These are phyloP conservation scores for Boletus subcaerulescens DNA, from an alignment of 768 basidiomycete genomes.

Conservation along the genomic window DNA sequence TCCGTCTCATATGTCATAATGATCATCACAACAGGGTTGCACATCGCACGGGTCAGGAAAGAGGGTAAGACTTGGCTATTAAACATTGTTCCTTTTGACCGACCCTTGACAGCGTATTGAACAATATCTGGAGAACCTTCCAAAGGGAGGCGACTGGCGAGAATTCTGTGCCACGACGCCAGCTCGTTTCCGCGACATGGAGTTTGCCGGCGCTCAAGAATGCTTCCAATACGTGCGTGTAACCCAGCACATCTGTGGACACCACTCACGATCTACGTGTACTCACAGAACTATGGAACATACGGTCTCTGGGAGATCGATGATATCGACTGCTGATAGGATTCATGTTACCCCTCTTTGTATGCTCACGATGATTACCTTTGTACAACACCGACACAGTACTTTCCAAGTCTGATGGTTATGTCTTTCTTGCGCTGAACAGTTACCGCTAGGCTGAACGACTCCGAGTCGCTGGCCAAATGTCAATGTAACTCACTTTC, in stretches of 20 bases:
- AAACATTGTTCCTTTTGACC: neutral
- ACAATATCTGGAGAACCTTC: constrained; percentile 29
- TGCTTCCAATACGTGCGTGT: constrained; percentile 18
- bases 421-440: too few relatives aligned
- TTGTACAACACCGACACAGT: neutral
- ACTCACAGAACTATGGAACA: constrained; percentile 9
- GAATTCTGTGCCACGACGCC: constrained; percentile 36
- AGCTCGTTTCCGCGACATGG: constrained; percentile 19
- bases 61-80: constrained; percentile 13
- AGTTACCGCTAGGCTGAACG: too few relatives aligned
- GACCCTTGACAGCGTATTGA: constrained; percentile 27
- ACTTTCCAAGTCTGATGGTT: neutral
- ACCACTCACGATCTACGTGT: neutral
- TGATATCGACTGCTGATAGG: constrained; percentile 10
- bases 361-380: too few relatives aligned
- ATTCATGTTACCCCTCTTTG: neutral
- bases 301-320: constrained; percentile 26
- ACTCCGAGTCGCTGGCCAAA: too few relatives aligned
- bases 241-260: neutral
- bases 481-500: too few relatives aligned
- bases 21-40: constrained; percentile 20
- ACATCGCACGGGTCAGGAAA: constrained; percentile 22
- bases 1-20: neutral
- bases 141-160: constrained; percentile 26
- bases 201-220: constrained; percentile 26